These are phyloP conservation scores for Dipsacomyces acuminosporus DNA, from an alignment of 371 early-diverging fungal genomes.

Conservation along the genomic window DNA sequence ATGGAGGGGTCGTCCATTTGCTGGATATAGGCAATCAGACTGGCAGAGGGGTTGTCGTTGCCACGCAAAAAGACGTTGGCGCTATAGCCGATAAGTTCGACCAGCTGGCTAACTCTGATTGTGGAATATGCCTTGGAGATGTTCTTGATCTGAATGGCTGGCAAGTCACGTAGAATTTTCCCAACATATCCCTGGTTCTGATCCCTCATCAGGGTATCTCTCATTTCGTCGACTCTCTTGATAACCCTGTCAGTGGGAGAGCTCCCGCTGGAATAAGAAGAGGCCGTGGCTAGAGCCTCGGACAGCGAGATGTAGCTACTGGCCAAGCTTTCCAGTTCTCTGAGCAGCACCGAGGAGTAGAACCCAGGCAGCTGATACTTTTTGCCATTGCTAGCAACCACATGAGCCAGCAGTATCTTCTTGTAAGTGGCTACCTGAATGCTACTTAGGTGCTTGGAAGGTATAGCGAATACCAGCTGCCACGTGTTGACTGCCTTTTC, in stretches of 20 bases:
- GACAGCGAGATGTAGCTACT: slow-evolving; percentile 1
- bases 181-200: slow-evolving; percentile 17
- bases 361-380: slow-evolving; percentile 20
- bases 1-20: slow-evolving; percentile 20
- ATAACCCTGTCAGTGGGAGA: slow-evolving; percentile 10
- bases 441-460: slow-evolving; percentile 19
- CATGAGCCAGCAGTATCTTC: slow-evolving; percentile 14
- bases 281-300: not conserved
- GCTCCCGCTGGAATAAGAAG: too few species aligned
- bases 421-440: slow-evolving; percentile 33
- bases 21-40: slow-evolving; percentile 16
- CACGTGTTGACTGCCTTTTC: slow-evolving; percentile 22
- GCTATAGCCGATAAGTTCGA: slow-evolving; percentile 15
- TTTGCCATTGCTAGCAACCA: slow-evolving; percentile 4
- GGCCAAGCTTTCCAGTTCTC: slow-evolving; percentile 12
- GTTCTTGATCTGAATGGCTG: slow-evolving; percentile 19
- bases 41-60: not conserved
- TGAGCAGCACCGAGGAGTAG: slow-evolving; percentile 18
- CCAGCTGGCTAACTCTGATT: slow-evolving; percentile 14
- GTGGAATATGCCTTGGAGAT: slow-evolving; percentile 14
- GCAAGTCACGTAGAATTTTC: slow-evolving; percentile 8
- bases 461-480: slow-evolving; percentile 34
- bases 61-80: slow-evolving; percentile 13
- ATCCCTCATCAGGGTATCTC: slow-evolving; percentile 3
- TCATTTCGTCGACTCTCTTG: slow-evolving; percentile 9